phyloP scores from a whole-genome alignment of 2,329 filamentous ascomycete species.

The Claviceps sp. region DNA sequence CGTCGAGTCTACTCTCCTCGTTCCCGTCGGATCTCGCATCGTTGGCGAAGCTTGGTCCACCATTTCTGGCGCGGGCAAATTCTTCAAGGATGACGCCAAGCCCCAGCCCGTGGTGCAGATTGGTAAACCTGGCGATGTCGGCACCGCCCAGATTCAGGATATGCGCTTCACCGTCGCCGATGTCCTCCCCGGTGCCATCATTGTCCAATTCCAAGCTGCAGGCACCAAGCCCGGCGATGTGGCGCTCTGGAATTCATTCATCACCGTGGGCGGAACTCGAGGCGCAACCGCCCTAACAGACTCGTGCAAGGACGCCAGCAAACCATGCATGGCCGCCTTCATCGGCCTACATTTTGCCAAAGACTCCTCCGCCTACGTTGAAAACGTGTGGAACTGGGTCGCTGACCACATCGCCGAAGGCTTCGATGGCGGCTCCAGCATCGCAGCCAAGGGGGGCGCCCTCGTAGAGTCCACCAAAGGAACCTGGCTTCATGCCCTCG shows the following conservation, averaged over 20 bases:
- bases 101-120: slow-evolving; percentile 37
- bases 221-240: slow-evolving; percentile 33
- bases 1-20: slow-evolving; percentile 14
- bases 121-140: slow-evolving; percentile 34
- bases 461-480: slow-evolving; percentile 32
- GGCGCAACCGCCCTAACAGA: slow-evolving; percentile 23
- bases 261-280: slow-evolving; percentile 31
- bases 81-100: slow-evolving; percentile 28
- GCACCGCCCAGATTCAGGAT: slow-evolving; percentile 36
- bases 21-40: slow-evolving; percentile 30
- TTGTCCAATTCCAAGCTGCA: slow-evolving; percentile 26
- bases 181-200: slow-evolving; percentile 23
- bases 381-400: slow-evolving; percentile 25
- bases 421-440: slow-evolving; percentile 27
- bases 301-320: slow-evolving; percentile 19
- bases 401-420: slow-evolving; percentile 34
- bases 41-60: slow-evolving; percentile 42
- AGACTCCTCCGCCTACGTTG: slow-evolving; percentile 11
- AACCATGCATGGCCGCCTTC: slow-evolving; percentile 32
- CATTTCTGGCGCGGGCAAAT: slow-evolving; percentile 31
- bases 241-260: slow-evolving; percentile 33
- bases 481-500: slow-evolving; percentile 33
- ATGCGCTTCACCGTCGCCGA: slow-evolving; percentile 38
- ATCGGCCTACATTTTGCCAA: slow-evolving; percentile 34
- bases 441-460: slow-evolving; percentile 34